phyloP scores from a whole-genome alignment of 179 eudicot species.

The Amaranthus tricolor region DNA sequence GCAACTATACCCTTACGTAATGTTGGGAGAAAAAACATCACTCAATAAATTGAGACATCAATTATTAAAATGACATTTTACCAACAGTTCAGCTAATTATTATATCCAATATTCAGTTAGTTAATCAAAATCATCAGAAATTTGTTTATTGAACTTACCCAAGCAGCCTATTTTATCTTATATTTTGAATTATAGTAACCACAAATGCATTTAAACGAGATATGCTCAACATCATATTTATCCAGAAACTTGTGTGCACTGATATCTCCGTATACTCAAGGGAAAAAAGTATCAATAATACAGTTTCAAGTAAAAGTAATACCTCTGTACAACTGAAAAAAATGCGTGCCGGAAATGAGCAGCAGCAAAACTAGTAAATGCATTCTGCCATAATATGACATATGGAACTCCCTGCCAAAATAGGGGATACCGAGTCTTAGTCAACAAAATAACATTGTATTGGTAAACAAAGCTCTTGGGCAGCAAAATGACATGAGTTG shows the following conservation, averaged over 20 bases:
- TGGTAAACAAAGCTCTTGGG: not conserved
- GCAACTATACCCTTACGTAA: too few relatives aligned
- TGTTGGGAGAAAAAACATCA: too few relatives aligned
- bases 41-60: too few relatives aligned
- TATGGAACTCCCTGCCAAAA: conserved; percentile 82
- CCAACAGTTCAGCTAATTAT: too few relatives aligned
- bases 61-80: too few relatives aligned
- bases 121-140: too few relatives aligned
- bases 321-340: conserved; percentile 90
- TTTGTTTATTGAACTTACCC: too few relatives aligned
- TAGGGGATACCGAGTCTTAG: conserved; percentile 5
- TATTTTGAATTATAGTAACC: not conserved
- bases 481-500: not conserved
- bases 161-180: too few relatives aligned
- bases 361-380: conserved; percentile 67
- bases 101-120: too few relatives aligned
- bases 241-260: not conserved
- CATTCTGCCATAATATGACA: conserved; percentile 77
- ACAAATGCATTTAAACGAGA: not conserved
- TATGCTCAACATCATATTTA: not conserved
- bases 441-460: conserved; percentile 3
- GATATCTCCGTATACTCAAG: not conserved
- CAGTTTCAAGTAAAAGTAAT: conserved; percentile 10
- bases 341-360: conserved; percentile 88
- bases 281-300: not conserved